Evolutionary conservation across 768 basidiomycete species (phyloP).

Genomic region (Cantharellus anzutake): DNA sequence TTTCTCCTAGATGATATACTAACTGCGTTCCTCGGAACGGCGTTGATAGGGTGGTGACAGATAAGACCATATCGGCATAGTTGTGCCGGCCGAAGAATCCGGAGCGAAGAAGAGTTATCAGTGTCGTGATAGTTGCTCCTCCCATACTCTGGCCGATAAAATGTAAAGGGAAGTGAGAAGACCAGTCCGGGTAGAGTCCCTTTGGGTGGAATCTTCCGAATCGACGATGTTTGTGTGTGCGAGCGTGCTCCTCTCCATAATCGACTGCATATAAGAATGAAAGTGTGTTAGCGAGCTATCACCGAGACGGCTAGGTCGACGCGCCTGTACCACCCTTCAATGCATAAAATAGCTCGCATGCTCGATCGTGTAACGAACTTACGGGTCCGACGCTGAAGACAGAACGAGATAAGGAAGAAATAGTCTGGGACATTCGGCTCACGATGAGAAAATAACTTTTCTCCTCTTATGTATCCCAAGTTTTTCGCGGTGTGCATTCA

Average conservation of each 20-base stretch:
- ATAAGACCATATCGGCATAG: background rate
- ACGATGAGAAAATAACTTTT: slow-evolving; percentile 13
- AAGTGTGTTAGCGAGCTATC: background rate
- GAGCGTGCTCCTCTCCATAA: slow-evolving; percentile 28
- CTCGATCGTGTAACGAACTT: slow-evolving; percentile 33
- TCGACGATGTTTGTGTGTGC: slow-evolving; percentile 20
- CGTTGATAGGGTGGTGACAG: background rate
- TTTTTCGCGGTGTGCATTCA: slow-evolving; percentile 11
- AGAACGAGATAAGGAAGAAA: background rate
- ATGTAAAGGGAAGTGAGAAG: slow-evolving; percentile 7
- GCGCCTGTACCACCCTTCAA: slow-evolving; percentile 23
- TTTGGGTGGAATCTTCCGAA: slow-evolving; percentile 22
- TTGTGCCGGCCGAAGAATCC: background rate
- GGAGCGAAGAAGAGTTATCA: background rate
- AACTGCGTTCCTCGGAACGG: slow-evolving; percentile 1
- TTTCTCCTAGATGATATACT: background rate
- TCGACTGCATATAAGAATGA: slow-evolving; percentile 17
- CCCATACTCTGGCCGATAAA: background rate
- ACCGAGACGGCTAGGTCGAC: background rate
- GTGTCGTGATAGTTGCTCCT: background rate
- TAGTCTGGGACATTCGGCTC: slow-evolving; percentile 4
- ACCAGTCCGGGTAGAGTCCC: slow-evolving; percentile 31
- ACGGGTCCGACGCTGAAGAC: slow-evolving; percentile 27
- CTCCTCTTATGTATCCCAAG: slow-evolving; percentile 9
- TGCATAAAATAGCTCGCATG: slow-evolving; percentile 31